Percentiles rank a stretch among this genome's conserved stretches.
Evolutionary conservation across 129 eudicot species (phyloP).

Genomic region (Pseudognaphalium luteoalbum): DNA sequence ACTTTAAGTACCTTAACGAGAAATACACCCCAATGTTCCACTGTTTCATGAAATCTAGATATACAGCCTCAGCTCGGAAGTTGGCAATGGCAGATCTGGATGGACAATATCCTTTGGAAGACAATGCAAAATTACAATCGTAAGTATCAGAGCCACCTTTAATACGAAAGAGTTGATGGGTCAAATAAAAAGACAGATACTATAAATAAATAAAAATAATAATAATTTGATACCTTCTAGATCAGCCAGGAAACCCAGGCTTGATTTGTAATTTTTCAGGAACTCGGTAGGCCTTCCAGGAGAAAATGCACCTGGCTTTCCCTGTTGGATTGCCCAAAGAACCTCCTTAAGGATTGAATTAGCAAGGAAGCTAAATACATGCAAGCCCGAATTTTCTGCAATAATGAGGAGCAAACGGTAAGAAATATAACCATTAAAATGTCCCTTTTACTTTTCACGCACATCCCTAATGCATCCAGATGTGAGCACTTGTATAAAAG

Average conservation of each 20-base stretch:
- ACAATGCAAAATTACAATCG: constrained; percentile 21
- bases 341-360: constrained; percentile 97
- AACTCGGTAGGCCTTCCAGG: constrained; percentile 96
- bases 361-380: constrained; percentile 92
- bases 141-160: background rate
- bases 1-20: constrained; percentile 64
- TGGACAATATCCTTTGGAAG: constrained; percentile 70
- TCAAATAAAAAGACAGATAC: background rate
- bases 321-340: constrained; percentile 75
- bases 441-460: background rate
- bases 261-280: constrained; percentile 82
- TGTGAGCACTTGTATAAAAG: background rate
- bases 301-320: constrained; percentile 94
- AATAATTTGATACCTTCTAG: constrained; percentile 65
- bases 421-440: constrained; percentile 12
- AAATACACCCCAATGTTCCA: constrained; percentile 98
- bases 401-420: background rate
- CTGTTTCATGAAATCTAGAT: constrained; percentile 85
- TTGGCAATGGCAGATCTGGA: constrained; percentile 76
- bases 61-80: constrained; percentile 78
- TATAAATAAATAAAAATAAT: background rate
- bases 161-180: background rate
- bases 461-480: background rate
- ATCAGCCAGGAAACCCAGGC: constrained; percentile 74
- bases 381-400: constrained; percentile 97